These are phyloP conservation scores for Phytophthora pinifolia DNA, from an alignment of 352 stramenopile genomes.

Conservation along the genomic window DNA sequence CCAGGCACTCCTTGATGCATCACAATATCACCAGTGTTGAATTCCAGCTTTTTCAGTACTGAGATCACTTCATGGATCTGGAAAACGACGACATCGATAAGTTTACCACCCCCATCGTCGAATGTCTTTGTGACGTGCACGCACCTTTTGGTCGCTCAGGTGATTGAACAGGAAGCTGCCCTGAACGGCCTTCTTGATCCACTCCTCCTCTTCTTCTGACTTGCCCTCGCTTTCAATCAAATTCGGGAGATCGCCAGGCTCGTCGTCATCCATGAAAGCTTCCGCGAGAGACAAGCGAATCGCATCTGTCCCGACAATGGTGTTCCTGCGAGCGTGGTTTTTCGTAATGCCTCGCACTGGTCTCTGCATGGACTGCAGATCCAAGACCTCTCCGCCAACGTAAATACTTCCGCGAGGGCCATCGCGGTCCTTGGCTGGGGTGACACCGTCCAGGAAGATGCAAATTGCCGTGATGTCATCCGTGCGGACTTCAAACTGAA, in stretches of 20 bases:
- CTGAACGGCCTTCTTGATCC: constrained; percentile 88
- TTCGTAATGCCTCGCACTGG: constrained; percentile 73
- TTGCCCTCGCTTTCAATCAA: constrained; percentile 51
- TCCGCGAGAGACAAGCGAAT: constrained; percentile 80
- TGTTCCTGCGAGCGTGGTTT: constrained; percentile 68
- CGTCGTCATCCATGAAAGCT: constrained; percentile 40
- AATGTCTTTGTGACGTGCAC: not conserved
- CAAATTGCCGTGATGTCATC: constrained; percentile 94
- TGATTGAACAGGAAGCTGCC: constrained; percentile 94
- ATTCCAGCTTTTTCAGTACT: constrained; percentile 81
- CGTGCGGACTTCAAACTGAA: constrained; percentile 93
- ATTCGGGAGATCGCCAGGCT: constrained; percentile 17
- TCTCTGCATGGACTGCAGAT: constrained; percentile 84
- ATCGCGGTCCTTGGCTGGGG: constrained; percentile 51
- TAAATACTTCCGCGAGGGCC: constrained; percentile 80
- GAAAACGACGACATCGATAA: not conserved
- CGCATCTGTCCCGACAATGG: constrained; percentile 84
- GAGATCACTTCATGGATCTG: constrained; percentile 87
- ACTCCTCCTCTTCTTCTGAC: constrained; percentile 74
- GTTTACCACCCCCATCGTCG: no score
- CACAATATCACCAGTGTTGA: constrained; percentile 87
- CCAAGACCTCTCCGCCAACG: constrained; percentile 73
- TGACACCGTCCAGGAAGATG: constrained; percentile 82
- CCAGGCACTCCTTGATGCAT: constrained; percentile 92
- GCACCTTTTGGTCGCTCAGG: constrained; percentile 84